Evolutionary conservation across 1,139 yeast species (phyloP), one percentile per base, ranked within the genome.

Genomic region (Hyphopichia khmerensis): DNA sequence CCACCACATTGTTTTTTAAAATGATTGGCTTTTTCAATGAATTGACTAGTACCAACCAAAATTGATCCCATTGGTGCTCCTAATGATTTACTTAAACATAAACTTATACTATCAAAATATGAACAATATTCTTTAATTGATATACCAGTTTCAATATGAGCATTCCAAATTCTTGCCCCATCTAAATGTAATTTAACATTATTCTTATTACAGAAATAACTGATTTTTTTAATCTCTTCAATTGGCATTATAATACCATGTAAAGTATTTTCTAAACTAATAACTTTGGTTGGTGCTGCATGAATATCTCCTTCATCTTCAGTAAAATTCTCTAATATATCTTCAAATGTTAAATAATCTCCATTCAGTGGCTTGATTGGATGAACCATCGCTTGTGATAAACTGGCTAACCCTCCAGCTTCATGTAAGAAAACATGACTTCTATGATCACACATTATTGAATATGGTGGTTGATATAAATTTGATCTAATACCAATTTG

Each of bases 121-220:
- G 79, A 72, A 57, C 96, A 87, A 63, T 84, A 89, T 58, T 88
- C 90, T 38, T 65, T 65, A 44, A 90, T 65, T 11, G 88, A 67
- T 33, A 88, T 72, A 8, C 87, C 90, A 21, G 95, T 79, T 39
- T 77, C 93, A 7, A 78, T 87, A 26, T 84, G 72, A 2, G 97
- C 97, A 59, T 91, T 89, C 95, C 96, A 90, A 46, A 91, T 71
- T 53, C 98, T 77, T n/a, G 98, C 98, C 49, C 98, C 98, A 59
- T 91, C 98, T 57, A 90, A 79, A 61, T 91, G 98, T 56, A 90
- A 67, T 51, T 71, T 76, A 48, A 90, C 72, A 43, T 77, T 77
- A 54, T 84, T 75, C 42, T 72, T 78, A 47, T 75, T 69, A 51
- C 96, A 89, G 73, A 87, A 89, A 44, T 69, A 74, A 41, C 87